Conservation (phyloP, 352 stramenopile species). For the Phytopythium montanum region DNA sequence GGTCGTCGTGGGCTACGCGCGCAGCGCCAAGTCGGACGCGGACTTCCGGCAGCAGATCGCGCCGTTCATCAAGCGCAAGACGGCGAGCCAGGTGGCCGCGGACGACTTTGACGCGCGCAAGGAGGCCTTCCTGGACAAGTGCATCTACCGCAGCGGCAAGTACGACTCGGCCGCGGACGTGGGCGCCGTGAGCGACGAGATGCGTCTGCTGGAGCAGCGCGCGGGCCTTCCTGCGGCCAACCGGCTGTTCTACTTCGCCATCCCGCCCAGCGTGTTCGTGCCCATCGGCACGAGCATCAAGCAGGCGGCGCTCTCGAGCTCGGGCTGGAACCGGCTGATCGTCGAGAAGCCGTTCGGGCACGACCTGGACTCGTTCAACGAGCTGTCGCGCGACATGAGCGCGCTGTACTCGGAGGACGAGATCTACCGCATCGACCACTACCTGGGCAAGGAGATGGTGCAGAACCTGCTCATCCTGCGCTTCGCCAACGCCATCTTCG, state of each 20-base stretch:
- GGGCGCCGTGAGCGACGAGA: slow-evolving; percentile 63
- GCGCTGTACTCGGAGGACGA: slow-evolving; percentile 83
- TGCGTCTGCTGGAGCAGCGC: slow-evolving; percentile 55
- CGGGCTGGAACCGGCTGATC: slow-evolving; percentile 95
- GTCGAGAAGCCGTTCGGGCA: slow-evolving; percentile 98
- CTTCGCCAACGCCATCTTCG: slow-evolving; percentile 97
- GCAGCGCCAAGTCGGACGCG: slow-evolving; percentile 72
- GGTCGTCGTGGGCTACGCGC: slow-evolving; percentile 85
- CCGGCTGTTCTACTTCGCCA: slow-evolving; percentile 96
- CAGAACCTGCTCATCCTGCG: slow-evolving; percentile 96
- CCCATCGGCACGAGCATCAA: slow-evolving; percentile 93
- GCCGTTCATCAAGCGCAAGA: slow-evolving; percentile 58
- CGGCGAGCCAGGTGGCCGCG: slow-evolving; percentile 4
- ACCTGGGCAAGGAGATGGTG: slow-evolving; percentile 97
- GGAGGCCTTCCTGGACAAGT: slow-evolving; percentile 71
- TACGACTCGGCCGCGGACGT: slow-evolving; percentile 87
- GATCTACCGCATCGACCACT: slow-evolving; percentile 98
- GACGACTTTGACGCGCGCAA: slow-evolving; percentile 47
- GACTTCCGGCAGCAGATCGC: slow-evolving; percentile 82
- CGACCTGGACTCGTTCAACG: slow-evolving; percentile 91
- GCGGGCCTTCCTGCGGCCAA: slow-evolving; percentile 57
- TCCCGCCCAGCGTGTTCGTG: slow-evolving; percentile 96
- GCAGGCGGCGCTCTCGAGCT: slow-evolving; percentile 78
- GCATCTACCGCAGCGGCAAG: slow-evolving; percentile 70
- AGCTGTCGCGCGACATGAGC: slow-evolving; percentile 87